These are phyloP conservation scores for Lasiodiplodia sp. DNA, from an alignment of 2,329 filamentous ascomycete genomes.

Conservation along the genomic window DNA sequence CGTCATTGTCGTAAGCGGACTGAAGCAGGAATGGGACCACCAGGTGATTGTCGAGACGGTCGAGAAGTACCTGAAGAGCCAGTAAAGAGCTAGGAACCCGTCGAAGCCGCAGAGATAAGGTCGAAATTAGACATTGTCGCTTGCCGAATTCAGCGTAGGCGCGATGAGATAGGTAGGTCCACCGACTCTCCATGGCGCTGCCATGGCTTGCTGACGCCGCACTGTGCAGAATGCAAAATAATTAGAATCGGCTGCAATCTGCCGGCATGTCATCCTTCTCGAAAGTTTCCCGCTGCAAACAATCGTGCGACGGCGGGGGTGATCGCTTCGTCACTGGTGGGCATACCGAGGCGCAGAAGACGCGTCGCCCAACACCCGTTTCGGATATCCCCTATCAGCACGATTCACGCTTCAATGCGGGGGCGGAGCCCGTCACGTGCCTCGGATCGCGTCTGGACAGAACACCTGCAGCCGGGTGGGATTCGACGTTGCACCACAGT, in stretches of 20 bases:
- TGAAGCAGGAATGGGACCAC: conserved; percentile 81
- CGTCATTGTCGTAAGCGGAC: conserved; percentile 76
- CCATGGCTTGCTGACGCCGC: neutral
- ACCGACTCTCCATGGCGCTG: neutral
- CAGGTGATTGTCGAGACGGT: conserved; percentile 76
- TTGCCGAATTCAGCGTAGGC: neutral
- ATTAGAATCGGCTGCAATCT: neutral
- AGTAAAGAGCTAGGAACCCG: conserved; percentile 11
- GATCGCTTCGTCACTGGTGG: conserved; percentile 11
- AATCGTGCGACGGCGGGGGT: neutral
- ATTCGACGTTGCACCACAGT: neutral
- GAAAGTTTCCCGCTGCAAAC: conserved; percentile 2
- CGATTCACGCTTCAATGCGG: conserved; percentile 5
- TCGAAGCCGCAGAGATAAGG: neutral
- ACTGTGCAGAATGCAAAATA: neutral
- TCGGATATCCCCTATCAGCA: conserved; percentile 23
- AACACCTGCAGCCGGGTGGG: neutral
- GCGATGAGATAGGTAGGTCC: conserved; percentile 8
- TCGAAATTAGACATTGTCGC: neutral
- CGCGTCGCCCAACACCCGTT: neutral
- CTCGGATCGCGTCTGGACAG: neutral
- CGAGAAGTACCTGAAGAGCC: conserved; percentile 54
- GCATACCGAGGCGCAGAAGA: conserved; percentile 6
- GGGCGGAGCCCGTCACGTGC: conserved; percentile 17
- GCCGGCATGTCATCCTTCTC: conserved; percentile 11